Evolutionary conservation across 148 eudicot genomes (phyloP).

Genomic region (Nepenthes mirabilis): DNA sequence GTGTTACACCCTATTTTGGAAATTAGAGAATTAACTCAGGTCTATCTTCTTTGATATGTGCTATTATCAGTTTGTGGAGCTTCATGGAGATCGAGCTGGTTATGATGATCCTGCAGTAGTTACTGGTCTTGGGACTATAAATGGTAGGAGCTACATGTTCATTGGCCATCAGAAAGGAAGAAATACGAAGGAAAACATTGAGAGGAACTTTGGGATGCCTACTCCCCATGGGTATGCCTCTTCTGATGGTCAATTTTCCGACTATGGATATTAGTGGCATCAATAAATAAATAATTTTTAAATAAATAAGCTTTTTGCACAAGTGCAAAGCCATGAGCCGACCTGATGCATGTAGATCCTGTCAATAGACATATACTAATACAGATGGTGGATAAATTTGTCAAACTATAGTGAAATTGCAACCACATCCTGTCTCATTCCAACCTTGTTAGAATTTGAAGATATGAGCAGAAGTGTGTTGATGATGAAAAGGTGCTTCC

Average conservation of each 20-base stretch:
- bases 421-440: too few relatives aligned
- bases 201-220: conserved; percentile 88
- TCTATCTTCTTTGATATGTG: conserved; percentile 4
- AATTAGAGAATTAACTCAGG: background rate
- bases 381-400: too few relatives aligned
- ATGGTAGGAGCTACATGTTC: conserved; percentile 77
- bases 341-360: too few relatives aligned
- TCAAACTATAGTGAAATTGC: too few relatives aligned
- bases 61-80: conserved; percentile 64
- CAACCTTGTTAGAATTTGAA: too few relatives aligned
- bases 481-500: too few relatives aligned
- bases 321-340: too few relatives aligned
- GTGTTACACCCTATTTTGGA: background rate
- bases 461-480: too few relatives aligned
- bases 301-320: too few relatives aligned
- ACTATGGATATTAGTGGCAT: background rate
- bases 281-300: too few relatives aligned
- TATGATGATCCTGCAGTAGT: conserved; percentile 91
- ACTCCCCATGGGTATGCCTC: conserved; percentile 80
- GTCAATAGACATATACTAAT: too few relatives aligned
- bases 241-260: background rate
- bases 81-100: conserved; percentile 87
- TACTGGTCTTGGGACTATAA: conserved; percentile 71
- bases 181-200: conserved; percentile 76
- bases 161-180: conserved; percentile 89